phyloP scores from a whole-genome alignment of 352 stramenopile species.

The Globisporangium solare region DNA sequence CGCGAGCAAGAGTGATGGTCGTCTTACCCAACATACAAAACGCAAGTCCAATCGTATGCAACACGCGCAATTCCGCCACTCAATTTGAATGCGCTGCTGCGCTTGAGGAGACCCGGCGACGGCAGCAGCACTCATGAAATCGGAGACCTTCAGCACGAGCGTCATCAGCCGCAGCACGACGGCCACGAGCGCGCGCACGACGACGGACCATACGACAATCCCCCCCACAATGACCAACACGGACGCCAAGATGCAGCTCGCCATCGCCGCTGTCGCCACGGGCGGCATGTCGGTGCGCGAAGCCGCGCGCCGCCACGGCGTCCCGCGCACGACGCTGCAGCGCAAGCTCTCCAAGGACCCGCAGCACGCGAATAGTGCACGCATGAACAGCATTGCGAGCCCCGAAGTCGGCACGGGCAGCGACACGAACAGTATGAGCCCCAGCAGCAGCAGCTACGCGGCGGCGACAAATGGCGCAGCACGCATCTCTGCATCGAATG shows the following conservation, averaged over 20 bases:
- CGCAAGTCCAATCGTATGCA: constrained; percentile 5
- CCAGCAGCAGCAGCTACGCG: constrained; percentile 14
- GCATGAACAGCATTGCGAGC: constrained; percentile 11
- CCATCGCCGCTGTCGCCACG: constrained; percentile 52
- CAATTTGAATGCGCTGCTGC: neutral
- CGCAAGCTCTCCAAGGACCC: constrained; percentile 40
- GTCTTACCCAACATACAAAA: neutral
- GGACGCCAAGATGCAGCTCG: constrained; percentile 46
- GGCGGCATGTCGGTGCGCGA: constrained; percentile 67
- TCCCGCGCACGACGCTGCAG: constrained; percentile 75
- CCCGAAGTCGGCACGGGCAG: neutral
- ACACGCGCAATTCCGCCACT: neutral
- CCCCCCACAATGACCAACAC: constrained; percentile 17
- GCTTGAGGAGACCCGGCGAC: no score
- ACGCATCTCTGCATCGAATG: neutral
- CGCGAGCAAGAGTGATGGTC: constrained; percentile 7
- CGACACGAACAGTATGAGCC: constrained; percentile 8
- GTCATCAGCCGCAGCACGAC: neutral
- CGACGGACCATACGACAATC: neutral
- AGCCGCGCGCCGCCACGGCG: constrained; percentile 59
- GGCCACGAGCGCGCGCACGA: neutral
- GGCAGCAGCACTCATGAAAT: constrained; percentile 11
- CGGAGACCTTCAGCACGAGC: constrained; percentile 6
- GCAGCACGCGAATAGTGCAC: constrained; percentile 8
- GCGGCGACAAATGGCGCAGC: neutral